Evolutionary conservation across 352 stramenopile genomes (phyloP).

Genomic region (Thraustochytrium striatum): DNA sequence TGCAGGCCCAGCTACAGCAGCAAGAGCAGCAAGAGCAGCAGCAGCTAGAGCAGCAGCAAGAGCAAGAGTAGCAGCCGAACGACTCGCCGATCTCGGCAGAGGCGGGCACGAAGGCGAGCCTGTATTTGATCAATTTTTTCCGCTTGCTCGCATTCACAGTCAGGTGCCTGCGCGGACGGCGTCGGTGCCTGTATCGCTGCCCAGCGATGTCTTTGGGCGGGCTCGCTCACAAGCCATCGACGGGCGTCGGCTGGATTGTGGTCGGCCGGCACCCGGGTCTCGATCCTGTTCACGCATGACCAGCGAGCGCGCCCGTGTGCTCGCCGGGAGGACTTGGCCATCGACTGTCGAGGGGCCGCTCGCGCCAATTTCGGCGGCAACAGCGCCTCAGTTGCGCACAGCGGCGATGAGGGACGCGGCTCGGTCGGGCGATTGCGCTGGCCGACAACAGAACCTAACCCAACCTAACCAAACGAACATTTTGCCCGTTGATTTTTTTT

Average conservation of each 20-base stretch:
- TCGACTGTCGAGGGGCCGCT: not conserved
- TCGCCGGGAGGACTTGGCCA: not conserved
- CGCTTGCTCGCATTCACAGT: not conserved
- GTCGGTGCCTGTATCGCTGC: too few relatives aligned
- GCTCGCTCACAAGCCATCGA: too few relatives aligned
- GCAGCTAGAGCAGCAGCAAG: not conserved
- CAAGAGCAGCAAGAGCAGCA: not conserved
- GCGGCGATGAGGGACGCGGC: not conserved
- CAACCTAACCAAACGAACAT: not conserved
- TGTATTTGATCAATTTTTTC: not conserved
- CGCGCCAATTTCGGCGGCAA: not conserved
- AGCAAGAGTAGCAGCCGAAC: not conserved
- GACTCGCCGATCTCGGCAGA: not conserved
- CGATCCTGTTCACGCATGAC: too few relatives aligned
- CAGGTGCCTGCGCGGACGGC: conserved; percentile 1
- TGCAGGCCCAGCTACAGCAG: not conserved
- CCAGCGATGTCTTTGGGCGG: too few relatives aligned
- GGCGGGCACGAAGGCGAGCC: not conserved
- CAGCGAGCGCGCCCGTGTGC: too few relatives aligned
- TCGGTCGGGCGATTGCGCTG: not conserved
- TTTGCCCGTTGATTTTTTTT: not conserved
- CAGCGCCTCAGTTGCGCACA: not conserved
- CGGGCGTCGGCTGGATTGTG: too few relatives aligned
- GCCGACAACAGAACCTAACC: not conserved
- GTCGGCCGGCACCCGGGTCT: too few relatives aligned